Percentiles rank a stretch among this genome's conserved stretches.
Evolutionary conservation across 495 filamentous ascomycete genomes (phyloP).

Genomic region (Penicillium taxi): DNA sequence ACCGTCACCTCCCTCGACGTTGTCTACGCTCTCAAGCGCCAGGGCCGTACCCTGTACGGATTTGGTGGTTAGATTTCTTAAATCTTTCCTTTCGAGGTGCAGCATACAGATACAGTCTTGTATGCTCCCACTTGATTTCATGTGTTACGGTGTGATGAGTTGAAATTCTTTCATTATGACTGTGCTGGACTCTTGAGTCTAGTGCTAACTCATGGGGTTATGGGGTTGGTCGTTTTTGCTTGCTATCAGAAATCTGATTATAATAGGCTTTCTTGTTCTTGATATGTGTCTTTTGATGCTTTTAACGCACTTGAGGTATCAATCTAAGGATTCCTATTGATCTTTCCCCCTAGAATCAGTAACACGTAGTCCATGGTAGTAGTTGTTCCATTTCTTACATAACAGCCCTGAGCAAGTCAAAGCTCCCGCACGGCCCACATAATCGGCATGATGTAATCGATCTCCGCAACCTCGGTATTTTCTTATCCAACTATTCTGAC

Average conservation of each 20-base stretch:
- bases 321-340: no score
- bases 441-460: slow-evolving; percentile 28
- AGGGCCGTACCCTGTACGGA: slow-evolving; percentile 93
- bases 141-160: slow-evolving; percentile 26
- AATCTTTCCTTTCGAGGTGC: slow-evolving; percentile 2
- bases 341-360: no score
- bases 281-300: no score
- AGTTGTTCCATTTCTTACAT: no score
- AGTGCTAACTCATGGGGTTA: no score
- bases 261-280: slow-evolving; percentile 3
- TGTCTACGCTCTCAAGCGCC: slow-evolving; percentile 90
- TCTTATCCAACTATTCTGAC: no score
- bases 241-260: slow-evolving; percentile 3
- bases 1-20: slow-evolving; percentile 93
- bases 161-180: slow-evolving; percentile 10
- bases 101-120: no score
- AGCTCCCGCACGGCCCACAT: slow-evolving; percentile 14
- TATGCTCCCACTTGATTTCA: no score
- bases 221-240: neutral
- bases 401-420: no score
- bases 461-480: slow-evolving; percentile 18
- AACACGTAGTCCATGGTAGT: no score
- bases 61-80: slow-evolving; percentile 78
- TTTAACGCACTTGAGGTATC: no score
- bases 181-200: no score